Evolutionary conservation across 2,329 filamentous ascomycete genomes (phyloP).

Genomic region (Ophiocordyceps camponoti-saundersi): DNA sequence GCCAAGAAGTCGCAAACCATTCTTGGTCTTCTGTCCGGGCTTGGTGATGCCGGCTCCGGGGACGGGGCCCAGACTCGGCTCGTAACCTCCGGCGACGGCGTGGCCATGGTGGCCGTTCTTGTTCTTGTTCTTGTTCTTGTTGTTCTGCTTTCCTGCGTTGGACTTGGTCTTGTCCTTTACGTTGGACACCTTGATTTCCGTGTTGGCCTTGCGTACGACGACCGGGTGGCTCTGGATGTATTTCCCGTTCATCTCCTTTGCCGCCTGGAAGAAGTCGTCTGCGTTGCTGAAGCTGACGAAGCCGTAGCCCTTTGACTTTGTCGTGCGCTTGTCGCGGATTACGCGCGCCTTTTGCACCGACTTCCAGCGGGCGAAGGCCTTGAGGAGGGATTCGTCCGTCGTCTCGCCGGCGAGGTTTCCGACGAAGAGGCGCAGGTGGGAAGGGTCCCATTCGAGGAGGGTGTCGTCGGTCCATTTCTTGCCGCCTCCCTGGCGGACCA

Average conservation of each 20-base stretch:
- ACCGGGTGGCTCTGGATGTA: constrained; percentile 98
- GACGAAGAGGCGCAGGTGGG: constrained; percentile 87
- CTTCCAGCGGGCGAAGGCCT: constrained; percentile 78
- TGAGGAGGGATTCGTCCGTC: constrained; percentile 86
- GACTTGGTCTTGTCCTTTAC: constrained; percentile 39
- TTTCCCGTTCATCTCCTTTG: constrained; percentile 97
- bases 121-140: constrained; percentile 11
- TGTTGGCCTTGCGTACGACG: constrained; percentile 70
- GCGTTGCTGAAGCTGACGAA: constrained; percentile 93
- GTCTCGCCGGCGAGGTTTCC: constrained; percentile 95
- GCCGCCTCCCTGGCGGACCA: constrained; percentile 74
- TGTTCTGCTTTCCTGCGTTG: constrained; percentile 14
- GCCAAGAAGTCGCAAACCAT: constrained; percentile 42
- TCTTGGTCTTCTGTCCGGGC: constrained; percentile 50
- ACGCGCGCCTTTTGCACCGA: constrained; percentile 88
- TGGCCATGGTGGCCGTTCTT: constrained; percentile 2
- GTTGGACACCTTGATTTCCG: constrained; percentile 70
- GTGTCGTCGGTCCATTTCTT: constrained; percentile 82
- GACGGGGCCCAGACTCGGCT: constrained; percentile 32
- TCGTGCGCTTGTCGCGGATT: constrained; percentile 86
- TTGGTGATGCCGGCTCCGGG: constrained; percentile 38
- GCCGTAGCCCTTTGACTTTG: constrained; percentile 89
- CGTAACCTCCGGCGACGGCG: constrained; percentile 20
- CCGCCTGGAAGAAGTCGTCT: constrained; percentile 91
- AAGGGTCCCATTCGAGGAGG: constrained; percentile 88